phyloP scores from a whole-genome alignment of 2,329 filamentous ascomycete species.

The Aureobasidium sp. region DNA sequence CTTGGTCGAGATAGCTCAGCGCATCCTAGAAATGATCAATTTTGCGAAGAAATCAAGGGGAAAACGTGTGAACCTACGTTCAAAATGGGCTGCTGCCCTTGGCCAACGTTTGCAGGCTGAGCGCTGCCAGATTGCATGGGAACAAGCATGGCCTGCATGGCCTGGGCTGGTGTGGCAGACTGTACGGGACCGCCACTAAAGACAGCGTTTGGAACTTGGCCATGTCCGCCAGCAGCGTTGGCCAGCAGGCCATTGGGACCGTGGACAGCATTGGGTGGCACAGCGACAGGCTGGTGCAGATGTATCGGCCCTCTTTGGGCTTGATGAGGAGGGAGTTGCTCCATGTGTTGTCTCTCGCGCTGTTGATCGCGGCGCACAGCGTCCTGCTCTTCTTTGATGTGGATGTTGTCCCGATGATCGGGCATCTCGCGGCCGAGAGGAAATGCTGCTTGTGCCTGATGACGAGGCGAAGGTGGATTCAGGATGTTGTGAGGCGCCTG shows the following conservation, averaged over 20 bases:
- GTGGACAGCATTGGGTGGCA: constrained; percentile 73
- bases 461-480: constrained; percentile 38
- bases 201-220: constrained; percentile 50
- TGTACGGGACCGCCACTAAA: constrained; percentile 69
- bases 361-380: constrained; percentile 40
- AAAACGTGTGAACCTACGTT: constrained; percentile 46
- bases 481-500: constrained; percentile 39
- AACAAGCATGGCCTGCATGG: constrained; percentile 37
- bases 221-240: constrained; percentile 38
- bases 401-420: constrained; percentile 45
- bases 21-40: constrained; percentile 52
- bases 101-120: constrained; percentile 48
- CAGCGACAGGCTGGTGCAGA: constrained; percentile 87
- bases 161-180: constrained; percentile 48
- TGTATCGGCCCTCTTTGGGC: constrained; percentile 82
- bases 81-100: constrained; percentile 78
- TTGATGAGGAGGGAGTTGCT: constrained; percentile 70
- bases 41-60: neutral
- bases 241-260: constrained; percentile 80
- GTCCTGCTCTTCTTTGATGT: constrained; percentile 55
- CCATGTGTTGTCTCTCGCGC: constrained; percentile 55
- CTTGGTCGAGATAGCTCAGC: constrained; percentile 92
- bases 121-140: constrained; percentile 34
- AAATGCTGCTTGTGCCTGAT: constrained; percentile 30
- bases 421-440: constrained; percentile 37